phyloP scores from a whole-genome alignment of 768 basidiomycete genomes.

The Suillus paluster region DNA sequence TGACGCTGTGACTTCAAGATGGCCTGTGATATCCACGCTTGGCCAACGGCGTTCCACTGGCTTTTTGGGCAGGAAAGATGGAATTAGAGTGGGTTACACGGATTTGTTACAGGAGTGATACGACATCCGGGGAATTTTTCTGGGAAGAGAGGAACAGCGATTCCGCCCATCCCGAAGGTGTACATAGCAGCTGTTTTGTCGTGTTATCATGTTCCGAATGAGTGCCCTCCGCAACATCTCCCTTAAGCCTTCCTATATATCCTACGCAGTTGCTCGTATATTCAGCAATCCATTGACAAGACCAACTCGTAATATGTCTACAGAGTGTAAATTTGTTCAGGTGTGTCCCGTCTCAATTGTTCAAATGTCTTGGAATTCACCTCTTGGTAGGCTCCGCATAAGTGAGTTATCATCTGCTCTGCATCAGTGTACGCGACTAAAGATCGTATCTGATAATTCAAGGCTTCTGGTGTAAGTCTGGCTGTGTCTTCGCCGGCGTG shows the following conservation, averaged over 20 bases:
- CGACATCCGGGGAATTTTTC: background rate
- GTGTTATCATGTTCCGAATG: constrained; percentile 16
- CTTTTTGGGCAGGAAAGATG: background rate
- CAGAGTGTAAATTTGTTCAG: constrained; percentile 27
- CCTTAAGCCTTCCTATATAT: constrained; percentile 9
- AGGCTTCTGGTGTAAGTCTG: constrained; percentile 54
- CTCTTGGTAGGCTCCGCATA: constrained; percentile 47
- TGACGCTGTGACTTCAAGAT: too few species aligned
- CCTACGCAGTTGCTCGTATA: background rate
- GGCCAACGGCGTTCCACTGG: background rate
- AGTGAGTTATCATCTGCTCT: constrained; percentile 40
- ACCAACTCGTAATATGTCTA: constrained; percentile 20
- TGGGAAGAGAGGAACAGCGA: constrained; percentile 4
- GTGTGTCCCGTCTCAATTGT: background rate
- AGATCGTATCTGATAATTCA: constrained; percentile 22
- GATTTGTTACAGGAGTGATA: background rate
- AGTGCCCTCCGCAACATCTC: constrained; percentile 15
- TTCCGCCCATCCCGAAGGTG: constrained; percentile 11
- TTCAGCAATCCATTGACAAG: constrained; percentile 3
- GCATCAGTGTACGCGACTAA: constrained; percentile 23
- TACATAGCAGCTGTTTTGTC: constrained; percentile 21
- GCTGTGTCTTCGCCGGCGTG: background rate
- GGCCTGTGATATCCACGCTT: background rate
- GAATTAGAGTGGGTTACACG: constrained; percentile 17
- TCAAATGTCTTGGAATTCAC: background rate